Evolutionary conservation across 805 yeast species (phyloP).

Genomic region (Kockiozyma suomiensis): DNA sequence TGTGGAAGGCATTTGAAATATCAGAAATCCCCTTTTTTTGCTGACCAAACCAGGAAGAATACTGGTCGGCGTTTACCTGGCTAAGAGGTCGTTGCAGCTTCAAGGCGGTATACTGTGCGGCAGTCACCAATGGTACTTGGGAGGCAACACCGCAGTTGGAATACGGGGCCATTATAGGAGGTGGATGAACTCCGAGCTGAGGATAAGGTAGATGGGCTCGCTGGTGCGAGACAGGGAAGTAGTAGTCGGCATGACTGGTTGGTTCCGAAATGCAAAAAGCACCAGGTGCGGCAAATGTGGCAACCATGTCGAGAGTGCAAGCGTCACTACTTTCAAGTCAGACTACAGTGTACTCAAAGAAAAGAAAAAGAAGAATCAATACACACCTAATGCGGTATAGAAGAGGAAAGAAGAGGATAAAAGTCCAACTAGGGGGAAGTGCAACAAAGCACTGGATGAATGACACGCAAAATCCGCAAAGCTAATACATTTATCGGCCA

Average conservation of each 20-base stretch:
- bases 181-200: slow-evolving; percentile 5
- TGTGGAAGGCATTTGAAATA: slow-evolving; percentile 2
- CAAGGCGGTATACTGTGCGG: not conserved
- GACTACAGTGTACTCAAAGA: not conserved
- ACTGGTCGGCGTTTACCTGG: not conserved
- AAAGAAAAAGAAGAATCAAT: not conserved
- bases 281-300: slow-evolving; percentile 5
- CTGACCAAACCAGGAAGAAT: not conserved
- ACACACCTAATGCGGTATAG: too few species aligned
- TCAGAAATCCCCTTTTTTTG: not conserved
- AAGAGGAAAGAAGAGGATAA: too few species aligned
- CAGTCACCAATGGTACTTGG: not conserved
- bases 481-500: not conserved
- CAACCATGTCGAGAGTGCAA: slow-evolving; percentile 9
- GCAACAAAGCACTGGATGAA: not conserved
- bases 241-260: slow-evolving; percentile 21
- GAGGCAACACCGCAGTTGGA: not conserved
- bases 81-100: slow-evolving; percentile 5
- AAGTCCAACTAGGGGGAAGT: too few species aligned
- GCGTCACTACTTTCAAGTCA: not conserved
- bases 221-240: slow-evolving; percentile 1
- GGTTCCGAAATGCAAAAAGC: slow-evolving; percentile 19
- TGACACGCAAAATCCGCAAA: not conserved
- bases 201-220: slow-evolving; percentile 7
- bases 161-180: not conserved